These are phyloP conservation scores for Clarkia xantiana DNA, from an alignment of 345 rosid genomes.

Conservation along the genomic window DNA sequence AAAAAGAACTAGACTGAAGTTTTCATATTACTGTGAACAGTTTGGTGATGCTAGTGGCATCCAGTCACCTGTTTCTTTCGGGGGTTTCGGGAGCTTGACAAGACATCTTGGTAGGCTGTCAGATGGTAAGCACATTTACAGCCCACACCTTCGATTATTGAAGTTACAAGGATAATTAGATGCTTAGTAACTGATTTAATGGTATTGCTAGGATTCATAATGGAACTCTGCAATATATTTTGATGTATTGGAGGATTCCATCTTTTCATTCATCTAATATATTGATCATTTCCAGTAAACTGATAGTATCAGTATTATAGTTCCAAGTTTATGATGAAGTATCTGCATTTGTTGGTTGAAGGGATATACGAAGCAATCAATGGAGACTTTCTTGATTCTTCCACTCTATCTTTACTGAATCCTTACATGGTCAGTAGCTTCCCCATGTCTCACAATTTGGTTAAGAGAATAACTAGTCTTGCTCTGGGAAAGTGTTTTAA, in stretches of 20 bases:
- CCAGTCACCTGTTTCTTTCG: conserved; percentile 96
- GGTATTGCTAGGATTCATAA: too few relatives aligned
- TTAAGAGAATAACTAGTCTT: neutral
- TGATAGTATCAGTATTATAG: too few relatives aligned
- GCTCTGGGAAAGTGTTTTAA: conserved; percentile 1
- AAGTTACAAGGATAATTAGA: neutral
- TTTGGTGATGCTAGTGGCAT: conserved; percentile 99
- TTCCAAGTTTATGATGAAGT: neutral
- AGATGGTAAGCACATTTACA: conserved; percentile 31
- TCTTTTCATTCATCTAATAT: too few relatives aligned
- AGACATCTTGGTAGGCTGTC: conserved; percentile 83
- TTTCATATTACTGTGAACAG: conserved; percentile 27
- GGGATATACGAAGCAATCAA: conserved; percentile 71
- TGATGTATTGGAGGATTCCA: too few relatives aligned
- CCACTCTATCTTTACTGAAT: conserved; percentile 74
- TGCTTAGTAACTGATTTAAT: neutral
- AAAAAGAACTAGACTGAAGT: too few relatives aligned
- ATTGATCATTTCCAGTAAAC: too few relatives aligned
- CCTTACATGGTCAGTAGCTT: conserved; percentile 70
- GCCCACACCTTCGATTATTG: too few relatives aligned
- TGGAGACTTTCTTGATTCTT: conserved; percentile 56
- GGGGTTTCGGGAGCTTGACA: conserved; percentile 97
- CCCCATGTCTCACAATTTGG: neutral
- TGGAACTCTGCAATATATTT: too few relatives aligned
- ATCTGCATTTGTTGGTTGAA: conserved; percentile 10